A percentile compares a stretch with the other conserved stretches of the same genome.
phyloP scores from a whole-genome alignment of 768 basidiomycete genomes.

The Neoboletus subvelutipes region DNA sequence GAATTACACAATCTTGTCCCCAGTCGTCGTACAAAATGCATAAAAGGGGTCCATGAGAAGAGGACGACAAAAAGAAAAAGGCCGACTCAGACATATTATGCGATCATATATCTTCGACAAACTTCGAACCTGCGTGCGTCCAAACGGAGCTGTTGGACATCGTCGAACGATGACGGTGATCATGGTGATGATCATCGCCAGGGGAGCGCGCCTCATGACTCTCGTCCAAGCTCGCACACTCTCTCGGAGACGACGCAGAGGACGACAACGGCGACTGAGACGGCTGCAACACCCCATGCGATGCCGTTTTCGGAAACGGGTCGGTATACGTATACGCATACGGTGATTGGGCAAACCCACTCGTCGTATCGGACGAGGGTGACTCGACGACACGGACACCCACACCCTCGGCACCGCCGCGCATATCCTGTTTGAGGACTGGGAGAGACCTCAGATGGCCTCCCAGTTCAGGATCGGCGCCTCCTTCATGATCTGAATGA shows the following conservation, averaged over 20 bases:
- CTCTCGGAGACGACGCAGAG: constrained; percentile 21
- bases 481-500: constrained; percentile 24
- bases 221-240: constrained; percentile 18
- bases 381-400: constrained; percentile 24
- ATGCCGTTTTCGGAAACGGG: constrained; percentile 20
- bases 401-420: neutral
- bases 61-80: neutral
- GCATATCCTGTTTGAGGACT: neutral
- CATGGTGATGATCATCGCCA: constrained; percentile 10
- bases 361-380: constrained; percentile 24
- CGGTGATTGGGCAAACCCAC: constrained; percentile 8
- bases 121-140: constrained; percentile 50
- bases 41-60: neutral
- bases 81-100: neutral
- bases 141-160: constrained; percentile 32
- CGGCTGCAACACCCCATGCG: constrained; percentile 11
- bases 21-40: neutral
- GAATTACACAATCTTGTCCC: neutral
- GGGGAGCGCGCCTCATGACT: constrained; percentile 3
- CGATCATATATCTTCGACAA: constrained; percentile 39
- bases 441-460: constrained; percentile 1
- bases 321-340: constrained; percentile 19
- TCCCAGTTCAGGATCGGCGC: neutral
- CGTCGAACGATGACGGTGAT: constrained; percentile 22
- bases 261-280: constrained; percentile 34